Evolutionary conservation across 108 stramenopile species (phyloP).

Genomic region (Chaetoceros tenuissimus): DNA sequence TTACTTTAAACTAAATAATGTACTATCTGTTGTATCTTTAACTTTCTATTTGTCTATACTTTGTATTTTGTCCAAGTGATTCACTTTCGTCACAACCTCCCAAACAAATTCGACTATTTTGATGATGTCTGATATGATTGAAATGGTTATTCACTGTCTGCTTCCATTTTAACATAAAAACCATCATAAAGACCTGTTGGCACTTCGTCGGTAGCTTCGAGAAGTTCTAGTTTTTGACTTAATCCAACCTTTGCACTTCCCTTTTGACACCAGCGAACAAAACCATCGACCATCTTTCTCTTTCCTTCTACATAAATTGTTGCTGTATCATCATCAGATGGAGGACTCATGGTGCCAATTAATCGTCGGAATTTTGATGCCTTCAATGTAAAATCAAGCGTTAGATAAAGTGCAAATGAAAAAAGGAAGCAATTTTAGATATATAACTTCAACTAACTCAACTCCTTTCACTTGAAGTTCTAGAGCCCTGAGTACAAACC

Average conservation of each 20-base stretch:
- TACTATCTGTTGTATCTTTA: too few relatives aligned
- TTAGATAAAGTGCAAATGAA: background rate
- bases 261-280: slow-evolving; percentile 73
- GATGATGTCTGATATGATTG: too few relatives aligned
- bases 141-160: too few relatives aligned
- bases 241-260: slow-evolving; percentile 48
- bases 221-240: slow-evolving; percentile 43
- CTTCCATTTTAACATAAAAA: slow-evolving; percentile 67
- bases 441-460: background rate
- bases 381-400: slow-evolving; percentile 31
- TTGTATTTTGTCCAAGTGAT: too few relatives aligned
- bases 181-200: slow-evolving; percentile 76
- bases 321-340: slow-evolving; percentile 43
- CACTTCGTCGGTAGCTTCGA: slow-evolving; percentile 54
- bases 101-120: too few relatives aligned
- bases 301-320: slow-evolving; percentile 81
- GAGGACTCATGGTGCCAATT: slow-evolving; percentile 72
- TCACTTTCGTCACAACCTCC: too few relatives aligned
- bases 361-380: slow-evolving; percentile 49
- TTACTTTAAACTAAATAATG: too few relatives aligned
- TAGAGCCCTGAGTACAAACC: background rate
- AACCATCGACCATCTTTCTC: slow-evolving; percentile 70
- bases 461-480: background rate
- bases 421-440: background rate
- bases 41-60: too few relatives aligned